These are phyloP conservation scores for Colletotrichum chlorophyti DNA, from an alignment of 2,329 filamentous ascomycete genomes.

Conservation along the genomic window DNA sequence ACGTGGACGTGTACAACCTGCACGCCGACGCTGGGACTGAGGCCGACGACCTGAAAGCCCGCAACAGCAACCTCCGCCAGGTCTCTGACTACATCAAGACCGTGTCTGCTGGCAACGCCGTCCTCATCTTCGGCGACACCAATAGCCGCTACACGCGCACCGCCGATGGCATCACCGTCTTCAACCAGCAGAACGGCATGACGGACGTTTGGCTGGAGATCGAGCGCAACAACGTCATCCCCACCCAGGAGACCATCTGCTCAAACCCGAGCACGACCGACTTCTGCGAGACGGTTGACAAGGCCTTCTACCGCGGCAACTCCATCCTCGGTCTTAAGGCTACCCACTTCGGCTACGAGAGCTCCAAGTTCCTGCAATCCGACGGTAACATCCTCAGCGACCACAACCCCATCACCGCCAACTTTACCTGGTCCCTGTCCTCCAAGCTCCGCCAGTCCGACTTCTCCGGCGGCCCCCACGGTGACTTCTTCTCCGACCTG, in stretches of 20 bases:
- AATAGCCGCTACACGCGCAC: constrained; percentile 69
- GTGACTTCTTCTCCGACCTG: constrained; percentile 64
- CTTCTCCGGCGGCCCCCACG: constrained; percentile 55
- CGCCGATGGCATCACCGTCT: constrained; percentile 57
- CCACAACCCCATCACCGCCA: constrained; percentile 69
- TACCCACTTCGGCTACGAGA: constrained; percentile 61
- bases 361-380: constrained; percentile 61
- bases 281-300: constrained; percentile 71
- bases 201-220: constrained; percentile 67
- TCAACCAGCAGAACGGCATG: constrained; percentile 58
- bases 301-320: constrained; percentile 65
- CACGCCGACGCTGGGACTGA: constrained; percentile 70
- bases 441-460: constrained; percentile 49
- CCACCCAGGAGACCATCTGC: constrained; percentile 55
- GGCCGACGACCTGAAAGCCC: constrained; percentile 57
- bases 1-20: constrained; percentile 70
- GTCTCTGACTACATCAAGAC: constrained; percentile 62
- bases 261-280: constrained; percentile 61
- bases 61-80: constrained; percentile 66
- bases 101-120: constrained; percentile 65
- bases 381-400: constrained; percentile 66
- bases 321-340: constrained; percentile 53
- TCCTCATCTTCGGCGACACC: constrained; percentile 69
- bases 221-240: constrained; percentile 52
- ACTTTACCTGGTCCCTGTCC: constrained; percentile 53